Evolutionary conservation across 1,284 basidiomycete species (phyloP).

Genomic region (Fistulina hepatica): DNA sequence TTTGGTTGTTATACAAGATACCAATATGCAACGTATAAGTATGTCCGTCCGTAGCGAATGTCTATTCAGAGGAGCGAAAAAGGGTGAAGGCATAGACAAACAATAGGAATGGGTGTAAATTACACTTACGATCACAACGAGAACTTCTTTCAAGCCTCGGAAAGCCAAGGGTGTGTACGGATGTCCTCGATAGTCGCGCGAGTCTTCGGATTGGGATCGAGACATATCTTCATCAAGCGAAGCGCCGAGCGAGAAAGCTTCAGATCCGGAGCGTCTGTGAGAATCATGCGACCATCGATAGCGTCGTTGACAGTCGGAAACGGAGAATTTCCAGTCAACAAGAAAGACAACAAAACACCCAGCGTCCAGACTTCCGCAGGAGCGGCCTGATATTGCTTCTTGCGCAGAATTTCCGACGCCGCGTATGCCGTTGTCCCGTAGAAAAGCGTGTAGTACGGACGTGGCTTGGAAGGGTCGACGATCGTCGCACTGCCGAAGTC

Average conservation of each 20-base stretch:
- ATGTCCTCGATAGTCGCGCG: constrained; percentile 66
- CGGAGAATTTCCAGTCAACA: constrained; percentile 78
- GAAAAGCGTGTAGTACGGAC: constrained; percentile 65
- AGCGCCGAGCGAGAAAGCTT: constrained; percentile 32
- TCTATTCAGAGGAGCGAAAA: no score
- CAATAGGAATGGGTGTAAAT: no score
- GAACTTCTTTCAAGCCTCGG: no score
- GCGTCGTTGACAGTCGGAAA: constrained; percentile 71
- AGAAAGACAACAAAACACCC: constrained; percentile 80
- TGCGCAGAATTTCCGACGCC: constrained; percentile 70
- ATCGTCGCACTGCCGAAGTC: constrained; percentile 87
- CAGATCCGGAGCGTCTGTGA: constrained; percentile 29
- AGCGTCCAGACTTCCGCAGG: constrained; percentile 88
- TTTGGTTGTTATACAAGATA: no score
- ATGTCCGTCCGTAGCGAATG: no score
- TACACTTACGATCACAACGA: no score
- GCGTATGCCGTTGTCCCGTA: constrained; percentile 77
- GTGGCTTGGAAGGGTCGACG: constrained; percentile 52
- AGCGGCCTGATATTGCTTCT: constrained; percentile 62
- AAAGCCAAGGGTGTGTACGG: constrained; percentile 68
- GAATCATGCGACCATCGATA: constrained; percentile 37
- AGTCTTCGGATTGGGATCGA: constrained; percentile 59
- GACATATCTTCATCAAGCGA: constrained; percentile 61
- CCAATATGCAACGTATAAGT: no score
- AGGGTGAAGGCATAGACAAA: no score